Evolutionary conservation across 2,329 filamentous ascomycete species (phyloP).

Genomic region (Colletotrichum falcatum): DNA sequence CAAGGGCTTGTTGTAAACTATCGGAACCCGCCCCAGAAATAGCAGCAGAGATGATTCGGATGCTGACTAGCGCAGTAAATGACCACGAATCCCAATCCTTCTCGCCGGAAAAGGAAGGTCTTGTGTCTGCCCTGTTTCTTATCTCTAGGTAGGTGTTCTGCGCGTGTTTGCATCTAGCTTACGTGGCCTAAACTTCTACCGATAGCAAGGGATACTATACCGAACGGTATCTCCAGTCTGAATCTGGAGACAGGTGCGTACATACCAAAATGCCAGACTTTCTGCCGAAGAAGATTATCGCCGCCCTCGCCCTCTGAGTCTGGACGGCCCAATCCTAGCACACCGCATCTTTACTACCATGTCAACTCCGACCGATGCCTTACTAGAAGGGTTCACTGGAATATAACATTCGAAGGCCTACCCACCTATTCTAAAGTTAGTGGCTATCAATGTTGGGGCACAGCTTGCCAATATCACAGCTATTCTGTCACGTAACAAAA

Average conservation of each 20-base stretch:
- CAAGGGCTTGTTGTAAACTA: not conserved
- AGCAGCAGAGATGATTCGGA: not conserved
- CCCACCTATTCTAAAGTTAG: not conserved
- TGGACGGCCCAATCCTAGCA: not conserved
- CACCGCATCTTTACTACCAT: not conserved
- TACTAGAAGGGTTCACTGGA: not conserved
- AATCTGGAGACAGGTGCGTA: not conserved
- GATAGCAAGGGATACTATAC: not conserved
- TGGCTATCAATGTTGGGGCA: not conserved
- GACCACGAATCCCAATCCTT: slow-evolving; percentile 7
- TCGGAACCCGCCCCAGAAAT: not conserved
- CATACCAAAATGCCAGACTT: not conserved
- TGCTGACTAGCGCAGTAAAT: no score
- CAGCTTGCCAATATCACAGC: no score
- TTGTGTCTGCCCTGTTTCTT: not conserved
- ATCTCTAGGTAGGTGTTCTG: slow-evolving; percentile 15
- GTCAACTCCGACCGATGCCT: not conserved
- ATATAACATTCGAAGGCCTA: slow-evolving; percentile 7
- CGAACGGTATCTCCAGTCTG: not conserved
- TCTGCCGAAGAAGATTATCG: not conserved
- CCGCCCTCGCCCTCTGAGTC: not conserved
- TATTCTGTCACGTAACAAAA: no score
- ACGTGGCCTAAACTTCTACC: not conserved
- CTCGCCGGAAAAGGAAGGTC: slow-evolving; percentile 31
- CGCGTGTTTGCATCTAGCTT: not conserved